These are phyloP conservation scores for Phaseolus coccineus DNA, from an alignment of 331 rosid species.

Conservation along the genomic window DNA sequence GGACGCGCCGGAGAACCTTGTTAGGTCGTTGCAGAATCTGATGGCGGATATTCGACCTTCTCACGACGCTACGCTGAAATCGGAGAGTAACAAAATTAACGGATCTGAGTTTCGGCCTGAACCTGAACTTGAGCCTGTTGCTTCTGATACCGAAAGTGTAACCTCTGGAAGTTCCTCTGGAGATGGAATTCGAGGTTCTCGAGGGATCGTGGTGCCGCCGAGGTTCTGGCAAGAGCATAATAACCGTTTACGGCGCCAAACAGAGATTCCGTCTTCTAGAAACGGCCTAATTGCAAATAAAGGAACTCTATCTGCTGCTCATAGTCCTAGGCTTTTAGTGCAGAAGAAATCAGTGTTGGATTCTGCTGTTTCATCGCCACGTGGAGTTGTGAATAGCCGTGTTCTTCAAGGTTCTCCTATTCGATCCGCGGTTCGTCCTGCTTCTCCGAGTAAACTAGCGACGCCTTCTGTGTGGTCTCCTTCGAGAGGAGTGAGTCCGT, in stretches of 20 bases:
- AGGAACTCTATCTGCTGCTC: conserved; percentile 38
- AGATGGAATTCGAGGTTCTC: conserved; percentile 56
- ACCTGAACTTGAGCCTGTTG: conserved; percentile 49
- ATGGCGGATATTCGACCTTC: conserved; percentile 54
- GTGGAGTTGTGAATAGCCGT: conserved; percentile 59
- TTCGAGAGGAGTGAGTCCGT: conserved; percentile 76
- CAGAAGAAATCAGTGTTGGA: conserved; percentile 57
- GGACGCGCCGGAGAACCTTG: conserved; percentile 61
- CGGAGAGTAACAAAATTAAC: conserved; percentile 48
- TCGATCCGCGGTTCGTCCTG: conserved; percentile 61
- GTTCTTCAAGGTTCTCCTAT: conserved; percentile 74
- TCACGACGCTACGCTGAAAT: conserved; percentile 50
- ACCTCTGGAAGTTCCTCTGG: conserved; percentile 69
- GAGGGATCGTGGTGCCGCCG: conserved; percentile 66
- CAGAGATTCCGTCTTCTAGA: conserved; percentile 58
- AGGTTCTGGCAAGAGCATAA: conserved; percentile 79
- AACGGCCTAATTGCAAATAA: conserved; percentile 58
- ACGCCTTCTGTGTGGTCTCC: conserved; percentile 58
- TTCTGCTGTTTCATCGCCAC: conserved; percentile 68
- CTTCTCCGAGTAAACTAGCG: conserved; percentile 70
- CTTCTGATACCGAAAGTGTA: conserved; percentile 76
- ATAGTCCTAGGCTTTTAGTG: conserved; percentile 49
- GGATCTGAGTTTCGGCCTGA: conserved; percentile 55
- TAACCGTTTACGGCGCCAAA: conserved; percentile 57
- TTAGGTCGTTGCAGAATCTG: conserved; percentile 67